Base-by-base conservation (phyloP, 106 monocot genomes). In the Vanilla planifolia region DNA sequence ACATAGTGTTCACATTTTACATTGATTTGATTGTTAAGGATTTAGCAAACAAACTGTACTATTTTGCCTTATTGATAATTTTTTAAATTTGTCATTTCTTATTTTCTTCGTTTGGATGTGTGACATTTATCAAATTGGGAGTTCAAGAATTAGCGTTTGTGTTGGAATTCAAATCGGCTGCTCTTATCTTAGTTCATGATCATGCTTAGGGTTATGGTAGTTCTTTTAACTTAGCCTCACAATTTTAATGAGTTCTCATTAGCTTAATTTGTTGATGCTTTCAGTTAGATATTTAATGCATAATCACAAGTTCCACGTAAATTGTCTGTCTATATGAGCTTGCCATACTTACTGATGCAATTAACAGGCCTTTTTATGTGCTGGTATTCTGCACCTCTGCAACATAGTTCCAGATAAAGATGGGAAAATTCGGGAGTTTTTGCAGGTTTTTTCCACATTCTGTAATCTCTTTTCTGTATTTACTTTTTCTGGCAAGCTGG, bases 401-500 rank as follows among this genome's bases (percentile, higher is more conserved):
- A 57, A 57, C 28, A 36, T 34, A 16, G 25, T 57, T 35, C 57
- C 57, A 57, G 57, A 57, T 57, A 57, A 57, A 36, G 57, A 57
- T 57, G 57, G 36, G 2, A 57, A 57, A 57, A 57, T 57, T 7
- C 57, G 10, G 0, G 57, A 57, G 19, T 28, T 57, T 57, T 57
- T 57, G 20, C 57, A 57, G 57, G 57, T 57, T 57, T 57, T 57
- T 53, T 30, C 35, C 34, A 34, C 14, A 17, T 19, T 57, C 21
- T 36, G 34, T 8, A 33, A 34, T 57, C 20, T 3, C 0, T 15
- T 15, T 9, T 36, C 8, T 57, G 35, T 34, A 35, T 3, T 22
- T 57, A 34, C 57, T 57, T 36, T 34, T 28, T 20, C 21, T 7
- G 35, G n/a, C n/a, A 57, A 28, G 25, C 35, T 2, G n/a, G 20